Percentiles rank a stretch among this genome's conserved stretches.
phyloP scores from a whole-genome alignment of 2,329 filamentous ascomycete species.

The Monosporascus sp. region DNA sequence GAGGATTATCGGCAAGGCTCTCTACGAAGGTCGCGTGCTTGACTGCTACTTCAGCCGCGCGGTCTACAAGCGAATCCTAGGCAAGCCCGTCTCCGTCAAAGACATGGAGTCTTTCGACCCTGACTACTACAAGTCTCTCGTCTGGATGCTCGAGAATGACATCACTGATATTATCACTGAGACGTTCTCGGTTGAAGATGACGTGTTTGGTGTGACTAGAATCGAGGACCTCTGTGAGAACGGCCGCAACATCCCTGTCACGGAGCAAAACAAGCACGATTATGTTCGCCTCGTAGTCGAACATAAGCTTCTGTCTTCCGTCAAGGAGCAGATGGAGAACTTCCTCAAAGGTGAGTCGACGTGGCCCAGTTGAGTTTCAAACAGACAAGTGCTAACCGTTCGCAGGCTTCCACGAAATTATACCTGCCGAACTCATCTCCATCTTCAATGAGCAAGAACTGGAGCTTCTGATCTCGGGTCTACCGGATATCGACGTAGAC shows the following conservation, averaged over 20 bases:
- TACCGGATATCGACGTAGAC: conserved; percentile 95
- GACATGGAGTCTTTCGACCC: conserved; percentile 99
- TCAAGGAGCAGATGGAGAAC: conserved; percentile 88
- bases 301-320: conserved; percentile 84
- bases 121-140: conserved; percentile 96
- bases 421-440: conserved; percentile 85
- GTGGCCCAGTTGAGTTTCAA: conserved; percentile 2
- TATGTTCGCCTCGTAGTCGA: conserved; percentile 94
- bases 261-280: conserved; percentile 97
- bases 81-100: conserved; percentile 93
- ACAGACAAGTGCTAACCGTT: conserved; percentile 22
- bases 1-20: conserved; percentile 93
- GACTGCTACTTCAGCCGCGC: conserved; percentile 99
- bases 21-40: conserved; percentile 91
- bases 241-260: conserved; percentile 87
- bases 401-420: conserved; percentile 92
- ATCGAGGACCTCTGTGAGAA: conserved; percentile 82
- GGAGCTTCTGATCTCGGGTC: conserved; percentile 89
- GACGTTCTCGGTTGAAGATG: conserved; percentile 89
- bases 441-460: conserved; percentile 99
- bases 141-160: conserved; percentile 98
- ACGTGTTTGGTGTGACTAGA: conserved; percentile 86
- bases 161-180: conserved; percentile 97
- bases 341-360: conserved; percentile 69
- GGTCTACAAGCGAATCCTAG: conserved; percentile 95